Evolutionary conservation across 2,329 filamentous ascomycete species (phyloP).

Genomic region (Fusarium continuum): DNA sequence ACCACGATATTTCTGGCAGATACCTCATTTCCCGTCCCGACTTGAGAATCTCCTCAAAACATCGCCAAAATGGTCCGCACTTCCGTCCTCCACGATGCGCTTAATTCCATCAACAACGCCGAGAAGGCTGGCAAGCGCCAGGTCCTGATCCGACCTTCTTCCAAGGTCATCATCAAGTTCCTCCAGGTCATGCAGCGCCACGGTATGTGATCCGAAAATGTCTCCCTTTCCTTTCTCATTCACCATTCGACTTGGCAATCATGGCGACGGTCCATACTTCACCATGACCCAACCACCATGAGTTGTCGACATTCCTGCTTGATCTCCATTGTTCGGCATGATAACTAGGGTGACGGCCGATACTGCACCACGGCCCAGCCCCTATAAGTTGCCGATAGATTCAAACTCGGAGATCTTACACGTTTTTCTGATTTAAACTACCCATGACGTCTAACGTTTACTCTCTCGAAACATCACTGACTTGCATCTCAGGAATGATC

Average conservation of each 20-base stretch:
- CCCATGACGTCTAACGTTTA: constrained; percentile 91
- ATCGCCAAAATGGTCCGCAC: constrained; percentile 97
- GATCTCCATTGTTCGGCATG: constrained; percentile 77
- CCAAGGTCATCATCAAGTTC: constrained; percentile 99
- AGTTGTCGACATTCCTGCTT: not conserved
- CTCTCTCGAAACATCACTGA: constrained; percentile 88
- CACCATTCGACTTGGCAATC: constrained; percentile 1
- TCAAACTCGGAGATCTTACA: constrained; percentile 90
- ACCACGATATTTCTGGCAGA: constrained; percentile 61
- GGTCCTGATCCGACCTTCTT: constrained; percentile 96
- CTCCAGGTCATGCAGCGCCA: constrained; percentile 99
- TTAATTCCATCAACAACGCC: constrained; percentile 99
- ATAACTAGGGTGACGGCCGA: constrained; percentile 99
- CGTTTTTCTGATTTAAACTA: constrained; percentile 75
- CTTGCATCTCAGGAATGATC: constrained; percentile 80
- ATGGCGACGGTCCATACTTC: not conserved
- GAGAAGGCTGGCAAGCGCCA: constrained; percentile 99
- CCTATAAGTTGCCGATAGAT: constrained; percentile 99
- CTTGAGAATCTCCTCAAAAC: constrained; percentile 78
- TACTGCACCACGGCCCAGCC: constrained; percentile 83
- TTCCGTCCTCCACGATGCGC: constrained; percentile 98
- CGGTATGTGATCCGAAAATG: constrained; percentile 72
- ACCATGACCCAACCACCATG: constrained; percentile 12
- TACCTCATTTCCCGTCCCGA: constrained; percentile 72
- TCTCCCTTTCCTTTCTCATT: not conserved